phyloP scores from a whole-genome alignment of 805 yeast species.

The Wickerhamiella parazyma region DNA sequence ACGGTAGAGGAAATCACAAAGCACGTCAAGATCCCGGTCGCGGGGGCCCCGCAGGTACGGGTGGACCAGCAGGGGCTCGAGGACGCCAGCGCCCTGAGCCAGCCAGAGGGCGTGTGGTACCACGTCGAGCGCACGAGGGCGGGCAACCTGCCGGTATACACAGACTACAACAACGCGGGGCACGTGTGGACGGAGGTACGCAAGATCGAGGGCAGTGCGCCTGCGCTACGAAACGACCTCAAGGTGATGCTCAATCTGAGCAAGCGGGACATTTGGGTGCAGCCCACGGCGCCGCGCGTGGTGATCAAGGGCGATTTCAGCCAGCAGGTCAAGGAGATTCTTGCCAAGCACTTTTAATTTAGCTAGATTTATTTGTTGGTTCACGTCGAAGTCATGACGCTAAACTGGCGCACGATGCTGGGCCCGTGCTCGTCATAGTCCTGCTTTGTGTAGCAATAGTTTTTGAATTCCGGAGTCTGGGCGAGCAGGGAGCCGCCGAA shows the following conservation, averaged over 20 bases:
- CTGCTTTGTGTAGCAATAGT: slow-evolving; percentile 91
- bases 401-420: slow-evolving; percentile 91
- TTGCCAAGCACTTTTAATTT: slow-evolving; percentile 22
- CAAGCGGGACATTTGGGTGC: slow-evolving; percentile 34
- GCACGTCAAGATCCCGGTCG: slow-evolving; percentile 2
- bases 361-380: not conserved
- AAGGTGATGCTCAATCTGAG: slow-evolving; percentile 35
- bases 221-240: slow-evolving; percentile 54
- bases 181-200: slow-evolving; percentile 59
- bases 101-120: slow-evolving; percentile 14
- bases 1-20: slow-evolving; percentile 13
- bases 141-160: slow-evolving; percentile 74
- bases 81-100: too few species aligned
- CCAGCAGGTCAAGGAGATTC: slow-evolving; percentile 26
- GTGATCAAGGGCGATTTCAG: slow-evolving; percentile 37
- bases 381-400: slow-evolving; percentile 41
- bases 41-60: not conserved
- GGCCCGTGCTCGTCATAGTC: slow-evolving; percentile 99
- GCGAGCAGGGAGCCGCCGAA: slow-evolving; percentile 96
- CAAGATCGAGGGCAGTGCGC: slow-evolving; percentile 53
- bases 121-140: slow-evolving; percentile 16
- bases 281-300: slow-evolving; percentile 40
- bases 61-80: too few species aligned
- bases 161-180: slow-evolving; percentile 49
- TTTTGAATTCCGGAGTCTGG: slow-evolving; percentile 90